These are phyloP conservation scores for Lactarius psammicola DNA, from an alignment of 768 basidiomycete genomes.

Conservation along the genomic window DNA sequence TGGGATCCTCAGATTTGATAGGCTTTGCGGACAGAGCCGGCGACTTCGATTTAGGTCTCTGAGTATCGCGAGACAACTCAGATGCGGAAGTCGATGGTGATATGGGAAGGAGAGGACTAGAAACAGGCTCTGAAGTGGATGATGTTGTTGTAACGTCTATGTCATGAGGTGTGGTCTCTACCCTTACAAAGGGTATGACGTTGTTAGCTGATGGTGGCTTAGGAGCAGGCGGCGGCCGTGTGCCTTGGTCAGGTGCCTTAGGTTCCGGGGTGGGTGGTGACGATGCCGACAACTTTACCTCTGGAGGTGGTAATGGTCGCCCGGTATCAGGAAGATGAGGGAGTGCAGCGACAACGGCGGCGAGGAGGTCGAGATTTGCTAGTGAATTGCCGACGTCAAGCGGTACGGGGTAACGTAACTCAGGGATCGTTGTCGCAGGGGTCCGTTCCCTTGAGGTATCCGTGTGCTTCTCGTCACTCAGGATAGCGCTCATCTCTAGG, in stretches of 20 bases:
- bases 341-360: conserved; percentile 24
- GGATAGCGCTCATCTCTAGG: conserved; percentile 21
- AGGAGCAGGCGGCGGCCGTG: neutral
- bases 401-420: conserved; percentile 9
- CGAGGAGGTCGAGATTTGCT: conserved; percentile 25
- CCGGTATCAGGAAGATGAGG: conserved; percentile 18
- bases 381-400: neutral
- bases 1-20: conserved; percentile 9
- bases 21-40: conserved; percentile 7
- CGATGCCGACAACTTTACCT: conserved; percentile 6
- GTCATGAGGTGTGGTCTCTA: conserved; percentile 19
- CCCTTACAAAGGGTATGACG: conserved; percentile 12
- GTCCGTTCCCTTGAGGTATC: conserved; percentile 20
- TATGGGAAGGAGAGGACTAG: conserved; percentile 25
- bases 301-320: neutral
- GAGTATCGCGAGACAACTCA: conserved; percentile 19
- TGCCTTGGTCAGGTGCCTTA: neutral
- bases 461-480: conserved; percentile 3
- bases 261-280: conserved; percentile 7
- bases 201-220: neutral
- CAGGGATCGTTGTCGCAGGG: conserved; percentile 4
- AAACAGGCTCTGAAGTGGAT: conserved; percentile 22
- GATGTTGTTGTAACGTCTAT: conserved; percentile 22
- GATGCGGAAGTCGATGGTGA: conserved; percentile 26
- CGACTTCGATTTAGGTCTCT: conserved; percentile 16